Evolutionary conservation across 352 stramenopile genomes (phyloP).

Genomic region (Phytophthora pistaciae): DNA sequence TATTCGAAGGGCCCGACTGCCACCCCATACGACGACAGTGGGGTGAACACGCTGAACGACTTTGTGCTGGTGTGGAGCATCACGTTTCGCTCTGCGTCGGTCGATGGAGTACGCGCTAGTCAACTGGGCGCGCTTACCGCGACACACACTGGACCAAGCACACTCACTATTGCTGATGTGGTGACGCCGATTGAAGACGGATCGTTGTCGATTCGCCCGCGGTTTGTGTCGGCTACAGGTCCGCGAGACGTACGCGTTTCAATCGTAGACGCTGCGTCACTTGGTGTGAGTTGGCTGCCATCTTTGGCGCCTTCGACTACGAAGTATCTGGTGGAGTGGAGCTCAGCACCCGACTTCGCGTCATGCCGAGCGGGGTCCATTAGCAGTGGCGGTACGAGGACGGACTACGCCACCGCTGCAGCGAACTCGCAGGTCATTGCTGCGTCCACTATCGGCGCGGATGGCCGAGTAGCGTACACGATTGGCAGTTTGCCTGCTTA

Average conservation of each 20-base stretch:
- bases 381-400: slow-evolving; percentile 27
- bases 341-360: slow-evolving; percentile 40
- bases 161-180: slow-evolving; percentile 48
- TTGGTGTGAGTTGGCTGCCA: slow-evolving; percentile 75
- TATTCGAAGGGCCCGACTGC: slow-evolving; percentile 57
- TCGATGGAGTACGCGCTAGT: slow-evolving; percentile 59
- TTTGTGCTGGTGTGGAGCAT: slow-evolving; percentile 82
- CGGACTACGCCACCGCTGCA: slow-evolving; percentile 58
- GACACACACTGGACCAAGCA: slow-evolving; percentile 30
- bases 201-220: slow-evolving; percentile 47
- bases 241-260: slow-evolving; percentile 64
- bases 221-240: slow-evolving; percentile 53
- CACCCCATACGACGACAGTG: slow-evolving; percentile 57
- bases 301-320: slow-evolving; percentile 37
- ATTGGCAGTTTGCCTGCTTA: slow-evolving; percentile 86
- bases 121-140: slow-evolving; percentile 51
- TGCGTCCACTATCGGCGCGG: slow-evolving; percentile 25
- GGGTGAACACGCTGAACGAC: slow-evolving; percentile 42
- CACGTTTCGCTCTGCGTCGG: slow-evolving; percentile 67
- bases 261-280: slow-evolving; percentile 61
- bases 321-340: slow-evolving; percentile 91
- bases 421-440: slow-evolving; percentile 60
- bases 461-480: slow-evolving; percentile 59
- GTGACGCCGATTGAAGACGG: slow-evolving; percentile 25
- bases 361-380: slow-evolving; percentile 39